phyloP scores from a whole-genome alignment of 2,329 filamentous ascomycete species.

The Penicillium sp. region DNA sequence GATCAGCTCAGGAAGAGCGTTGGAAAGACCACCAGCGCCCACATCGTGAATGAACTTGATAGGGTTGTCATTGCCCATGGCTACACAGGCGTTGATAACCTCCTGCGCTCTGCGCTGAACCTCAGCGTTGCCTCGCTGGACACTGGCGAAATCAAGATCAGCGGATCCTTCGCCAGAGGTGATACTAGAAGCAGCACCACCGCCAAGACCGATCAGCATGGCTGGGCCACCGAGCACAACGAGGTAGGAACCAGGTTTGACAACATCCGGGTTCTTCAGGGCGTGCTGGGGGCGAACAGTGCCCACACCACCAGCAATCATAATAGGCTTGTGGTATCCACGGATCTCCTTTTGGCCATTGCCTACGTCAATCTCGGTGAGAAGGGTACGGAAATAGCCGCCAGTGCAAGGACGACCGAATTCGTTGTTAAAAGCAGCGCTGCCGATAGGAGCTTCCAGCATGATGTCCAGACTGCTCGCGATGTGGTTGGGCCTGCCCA shows the following conservation, averaged over 20 bases:
- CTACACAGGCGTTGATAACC: slow-evolving; percentile 93
- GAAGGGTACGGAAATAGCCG: slow-evolving; percentile 89
- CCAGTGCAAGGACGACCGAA: slow-evolving; percentile 88
- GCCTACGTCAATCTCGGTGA: slow-evolving; percentile 67
- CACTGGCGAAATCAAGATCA: slow-evolving; percentile 94
- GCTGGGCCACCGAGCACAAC: slow-evolving; percentile 94
- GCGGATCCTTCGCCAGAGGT: slow-evolving; percentile 85
- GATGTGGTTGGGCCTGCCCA: slow-evolving; percentile 88
- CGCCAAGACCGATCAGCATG: slow-evolving; percentile 96
- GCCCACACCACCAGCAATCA: slow-evolving; percentile 95
- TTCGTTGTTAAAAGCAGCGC: slow-evolving; percentile 95
- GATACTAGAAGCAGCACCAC: slow-evolving; percentile 90
- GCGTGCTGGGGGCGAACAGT: slow-evolving; percentile 90
- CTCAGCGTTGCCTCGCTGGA: slow-evolving; percentile 95
- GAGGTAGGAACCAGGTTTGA: slow-evolving; percentile 84
- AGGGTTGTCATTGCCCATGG: slow-evolving; percentile 80
- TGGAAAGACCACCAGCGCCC: slow-evolving; percentile 84
- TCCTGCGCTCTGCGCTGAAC: slow-evolving; percentile 95
- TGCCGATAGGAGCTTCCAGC: slow-evolving; percentile 94
- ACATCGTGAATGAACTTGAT: slow-evolving; percentile 98
- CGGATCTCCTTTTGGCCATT: slow-evolving; percentile 71
- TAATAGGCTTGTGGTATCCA: slow-evolving; percentile 97
- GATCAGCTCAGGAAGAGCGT: slow-evolving; percentile 84
- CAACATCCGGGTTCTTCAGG: slow-evolving; percentile 77
- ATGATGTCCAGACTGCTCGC: slow-evolving; percentile 96